phyloP scores from a whole-genome alignment of 1,284 basidiomycete genomes.

The Naganishia sp. region DNA sequence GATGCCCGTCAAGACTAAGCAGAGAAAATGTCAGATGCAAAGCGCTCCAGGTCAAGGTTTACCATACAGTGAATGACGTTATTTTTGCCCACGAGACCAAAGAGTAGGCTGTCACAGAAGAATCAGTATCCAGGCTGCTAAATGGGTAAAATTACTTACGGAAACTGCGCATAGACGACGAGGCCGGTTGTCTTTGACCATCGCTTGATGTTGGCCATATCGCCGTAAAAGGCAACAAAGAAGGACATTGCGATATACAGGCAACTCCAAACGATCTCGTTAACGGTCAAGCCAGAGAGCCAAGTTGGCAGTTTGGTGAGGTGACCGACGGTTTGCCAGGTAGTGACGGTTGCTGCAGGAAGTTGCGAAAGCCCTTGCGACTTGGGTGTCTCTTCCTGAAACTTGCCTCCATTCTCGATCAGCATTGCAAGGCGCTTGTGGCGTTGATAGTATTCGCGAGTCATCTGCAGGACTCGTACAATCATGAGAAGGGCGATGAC shows the following conservation, averaged over 20 bases:
- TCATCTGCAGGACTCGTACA: conserved; percentile 17
- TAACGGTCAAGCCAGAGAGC: conserved; percentile 24
- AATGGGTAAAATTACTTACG: conserved; percentile 8
- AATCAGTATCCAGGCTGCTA: neutral
- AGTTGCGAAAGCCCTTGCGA: neutral
- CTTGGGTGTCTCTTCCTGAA: neutral
- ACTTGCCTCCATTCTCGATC: conserved; percentile 5
- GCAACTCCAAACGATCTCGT: conserved; percentile 26
- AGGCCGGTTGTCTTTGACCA: conserved; percentile 26
- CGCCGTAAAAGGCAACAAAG: conserved; percentile 8
- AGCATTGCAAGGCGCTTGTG: conserved; percentile 7
- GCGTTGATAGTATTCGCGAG: conserved; percentile 13
- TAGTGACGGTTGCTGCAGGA: conserved; percentile 13
- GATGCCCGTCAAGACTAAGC: conserved; percentile 48
- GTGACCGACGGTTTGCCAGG: conserved; percentile 24
- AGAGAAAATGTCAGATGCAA: neutral
- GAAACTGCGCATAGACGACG: conserved; percentile 32
- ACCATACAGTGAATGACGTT: conserved; percentile 45
- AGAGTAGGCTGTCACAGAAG: conserved; percentile 39
- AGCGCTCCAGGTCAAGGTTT: no score
- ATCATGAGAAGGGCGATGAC: conserved; percentile 16
- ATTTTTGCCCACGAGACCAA: conserved; percentile 53
- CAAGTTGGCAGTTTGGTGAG: conserved; percentile 24
- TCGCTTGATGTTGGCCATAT: conserved; percentile 6
- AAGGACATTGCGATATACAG: conserved; percentile 19